Base-by-base conservation (phyloP, 2,329 filamentous ascomycete species). In the Apiospora pterosperma region DNA sequence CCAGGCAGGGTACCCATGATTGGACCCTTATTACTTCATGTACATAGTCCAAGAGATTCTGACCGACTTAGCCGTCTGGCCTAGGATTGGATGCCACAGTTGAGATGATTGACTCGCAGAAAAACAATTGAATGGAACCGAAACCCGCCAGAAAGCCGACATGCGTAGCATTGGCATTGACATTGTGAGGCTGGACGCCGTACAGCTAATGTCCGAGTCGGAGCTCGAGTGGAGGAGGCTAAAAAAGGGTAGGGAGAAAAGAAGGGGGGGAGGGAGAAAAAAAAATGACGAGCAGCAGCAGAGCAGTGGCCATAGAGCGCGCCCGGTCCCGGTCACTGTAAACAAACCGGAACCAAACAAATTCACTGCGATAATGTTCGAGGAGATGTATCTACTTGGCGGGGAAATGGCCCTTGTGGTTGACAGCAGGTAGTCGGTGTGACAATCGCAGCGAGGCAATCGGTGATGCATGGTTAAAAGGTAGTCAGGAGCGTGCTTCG, bases 1-100 rank as follows among this genome's bases (percentile, higher is more conserved):
- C 67, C 66, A 69, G 67, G 67, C 65, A 59, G 62, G 68, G 68
- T 67, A 58, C 63, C 68, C 68, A 67, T 69, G 68, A 64, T 36
- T 65, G 67, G 68, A 69, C 68, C 68, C 68, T 69, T 64, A 69
- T 69, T 34, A 55, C 48, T 55, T 55, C 48, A 55, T n/a, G 48
- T 55, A 55, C 48, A 34, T 55, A 25, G 48, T n/a, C 48, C 48
- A 55, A 55, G 48, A 55, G 48, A 55, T 55, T 28, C 48, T 55
- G 48, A 55, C 48, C 48, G 48, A 55, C 48, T 28, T 34, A 34
- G 25, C 48, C 28, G 44, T n/a, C 44, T 52, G 48, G 48, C 48
- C 48, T 31, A 19, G 48, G 48, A 55, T 55, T 55, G 48, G 48
- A 55, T 44, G 60, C 39, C 58, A 36, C 31, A 36, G 52, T 66